Base-by-base conservation (phyloP, 768 basidiomycete species). In the Saitozyma sp. region DNA sequence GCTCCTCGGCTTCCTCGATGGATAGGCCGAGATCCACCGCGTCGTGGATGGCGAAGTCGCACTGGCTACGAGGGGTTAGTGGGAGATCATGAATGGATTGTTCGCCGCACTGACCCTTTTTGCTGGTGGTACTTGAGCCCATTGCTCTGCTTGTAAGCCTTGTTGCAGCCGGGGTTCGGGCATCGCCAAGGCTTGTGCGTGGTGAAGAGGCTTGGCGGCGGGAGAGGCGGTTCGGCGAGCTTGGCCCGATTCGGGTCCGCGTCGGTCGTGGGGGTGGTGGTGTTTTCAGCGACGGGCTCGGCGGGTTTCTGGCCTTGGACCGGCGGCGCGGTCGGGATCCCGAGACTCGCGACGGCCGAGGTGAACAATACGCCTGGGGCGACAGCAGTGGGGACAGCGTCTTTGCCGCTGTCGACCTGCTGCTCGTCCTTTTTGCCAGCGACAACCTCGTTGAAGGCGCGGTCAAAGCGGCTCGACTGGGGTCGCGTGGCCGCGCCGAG, bases 121-220 rank as follows among this genome's bases (percentile, higher is more conserved):
- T 67, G 65, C 50, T 68, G 71, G 60, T 76, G 74, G 54, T 76
- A 76, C 82, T 96, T 95, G 72, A 97, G 83, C 10, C 93, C 87
- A 69, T 96, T 96, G 49, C 91, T 91, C 80, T 95, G 92, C 83
- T 95, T 95, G 83, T 95, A 96, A 56, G 86, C 86, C 84, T 97
- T 97, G 82, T 90, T 92, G 83, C 93, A 97, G 67, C 92, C 92
- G 0, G 90, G 87, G 78, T 94, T 94, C 9, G 93, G 93, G 83
- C 93, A 97, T 52, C 86, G 64, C 74, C 77, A 81, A 9, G 79
- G 80, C 57, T 71, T 76, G 57, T 76, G 70, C 43, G 71, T 74
- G 1, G 76, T 67, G 63, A 79, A 79, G 29, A 74, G 58, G 54
- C 73, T 75, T 11, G 78, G 78, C 50, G 67, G 66, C 19, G 76